Evolutionary conservation across 768 basidiomycete species (phyloP).

Genomic region (Leccinum olivaceopallidum): DNA sequence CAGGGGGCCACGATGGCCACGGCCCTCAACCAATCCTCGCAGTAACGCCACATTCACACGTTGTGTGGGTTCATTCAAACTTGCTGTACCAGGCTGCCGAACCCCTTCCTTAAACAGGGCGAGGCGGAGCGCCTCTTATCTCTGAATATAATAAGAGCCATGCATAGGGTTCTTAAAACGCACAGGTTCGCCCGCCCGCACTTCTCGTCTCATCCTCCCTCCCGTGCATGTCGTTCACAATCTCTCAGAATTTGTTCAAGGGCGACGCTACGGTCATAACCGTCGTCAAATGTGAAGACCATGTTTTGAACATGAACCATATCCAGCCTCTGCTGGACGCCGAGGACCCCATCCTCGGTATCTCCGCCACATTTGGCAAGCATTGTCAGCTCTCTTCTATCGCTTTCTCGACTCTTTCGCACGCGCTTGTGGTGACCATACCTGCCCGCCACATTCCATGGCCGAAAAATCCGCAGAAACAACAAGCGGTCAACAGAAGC

Average conservation of each 20-base stretch:
- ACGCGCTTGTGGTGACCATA: constrained; percentile 38
- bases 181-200: neutral
- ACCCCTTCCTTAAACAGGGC: neutral
- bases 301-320: constrained; percentile 20
- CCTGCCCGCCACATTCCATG: constrained; percentile 14
- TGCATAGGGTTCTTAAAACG: neutral
- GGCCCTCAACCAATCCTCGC: constrained; percentile 37
- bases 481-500: constrained; percentile 2
- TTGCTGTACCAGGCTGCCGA: neutral
- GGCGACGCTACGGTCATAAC: constrained; percentile 24
- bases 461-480: constrained; percentile 1
- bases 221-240: constrained; percentile 10
- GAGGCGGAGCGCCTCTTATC: neutral
- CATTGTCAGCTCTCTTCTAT: constrained; percentile 37
- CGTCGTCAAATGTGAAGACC: constrained; percentile 30
- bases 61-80: neutral
- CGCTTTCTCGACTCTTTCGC: constrained; percentile 40
- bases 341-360: constrained; percentile 5
- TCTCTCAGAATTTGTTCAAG: neutral
- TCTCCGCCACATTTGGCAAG: too few relatives aligned
- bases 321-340: constrained; percentile 34
- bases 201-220: neutral
- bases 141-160: neutral
- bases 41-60: constrained; percentile 61
- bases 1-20: too few relatives aligned